Evolutionary conservation across 2,329 filamentous ascomycete species (phyloP), one percentile per base, ranked within the genome.

Genomic region (Colletotrichum coccodes): DNA sequence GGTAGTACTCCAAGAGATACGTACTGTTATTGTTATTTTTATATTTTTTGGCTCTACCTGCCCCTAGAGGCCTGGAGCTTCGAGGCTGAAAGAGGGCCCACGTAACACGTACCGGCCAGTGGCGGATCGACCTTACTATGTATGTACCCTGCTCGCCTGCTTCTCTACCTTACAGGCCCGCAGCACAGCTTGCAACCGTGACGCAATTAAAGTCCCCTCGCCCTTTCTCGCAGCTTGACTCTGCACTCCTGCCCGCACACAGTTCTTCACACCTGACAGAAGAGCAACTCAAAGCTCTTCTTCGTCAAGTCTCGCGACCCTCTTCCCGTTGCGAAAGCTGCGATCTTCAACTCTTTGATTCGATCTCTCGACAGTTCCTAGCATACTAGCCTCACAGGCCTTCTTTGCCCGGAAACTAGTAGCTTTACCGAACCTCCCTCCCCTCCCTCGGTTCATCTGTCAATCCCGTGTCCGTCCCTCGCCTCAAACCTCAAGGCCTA

Each of bases 121-220:
- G 60, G 64, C 52, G 52, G 64, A 68, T 68, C 64, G 49, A n/a
- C 52, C 64, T 40, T 32, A 21, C 42, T 42, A 12, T 16, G 14
- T 47, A 36, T 7, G 34, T 36, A 47, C 30, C 40, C 40, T 59
- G 38, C 28, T 21, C 16, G 32, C 32, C 14, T 34, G 40, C 40
- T 40, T 44, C 12, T 26, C 30, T 21, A 23, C 28, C 54, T 23
- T 47, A 30, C 44, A 16, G 28, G 61, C 34, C 38, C 47, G 47
- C 60, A n/a, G 30, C 60, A 34, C 53, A 64, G 30, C 56, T 56
- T 53, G 30, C 28, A 59, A 46, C 61, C 58, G 66, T 69, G 66
- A 69, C 66, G 66, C 66, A 69, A 69, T 69, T 50, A 60, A 57
- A 66, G 61, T 40, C 66, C 65, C 56, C 54, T 60, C 40, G 61